These are phyloP conservation scores for Rhizophagus prolifer DNA, from an alignment of 192 early-diverging fungal species.

Conservation along the genomic window DNA sequence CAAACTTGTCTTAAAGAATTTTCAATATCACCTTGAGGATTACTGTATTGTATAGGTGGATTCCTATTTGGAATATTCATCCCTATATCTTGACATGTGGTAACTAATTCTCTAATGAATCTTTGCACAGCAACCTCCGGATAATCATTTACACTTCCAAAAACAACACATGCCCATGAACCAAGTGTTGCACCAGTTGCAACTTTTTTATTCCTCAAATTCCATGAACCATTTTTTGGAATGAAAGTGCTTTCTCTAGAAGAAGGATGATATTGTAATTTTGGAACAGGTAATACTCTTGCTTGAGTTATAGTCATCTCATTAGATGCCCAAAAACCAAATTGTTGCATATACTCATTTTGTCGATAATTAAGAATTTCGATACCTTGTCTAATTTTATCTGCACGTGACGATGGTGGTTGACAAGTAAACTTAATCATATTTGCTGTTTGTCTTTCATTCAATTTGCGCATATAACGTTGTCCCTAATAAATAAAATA, in stretches of 20 bases:
- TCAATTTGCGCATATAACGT: neutral
- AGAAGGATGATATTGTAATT: no score
- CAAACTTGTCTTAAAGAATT: neutral
- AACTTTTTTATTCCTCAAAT: neutral
- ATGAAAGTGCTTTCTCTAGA: neutral
- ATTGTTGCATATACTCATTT: neutral
- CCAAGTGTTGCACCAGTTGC: neutral
- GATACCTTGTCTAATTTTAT: neutral
- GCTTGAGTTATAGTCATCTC: neutral
- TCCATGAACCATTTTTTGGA: neutral
- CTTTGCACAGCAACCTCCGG: neutral
- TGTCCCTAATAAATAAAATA: neutral
- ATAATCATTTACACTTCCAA: neutral
- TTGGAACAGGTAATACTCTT: no score
- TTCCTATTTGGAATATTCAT: slow-evolving; percentile 54
- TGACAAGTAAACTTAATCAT: neutral
- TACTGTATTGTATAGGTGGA: slow-evolving; percentile 61
- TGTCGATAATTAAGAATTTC: neutral
- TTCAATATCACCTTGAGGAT: neutral
- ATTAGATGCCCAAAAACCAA: neutral
- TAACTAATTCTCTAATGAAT: slow-evolving; percentile 75
- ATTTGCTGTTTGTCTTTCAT: neutral
- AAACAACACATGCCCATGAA: neutral
- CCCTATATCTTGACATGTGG: slow-evolving; percentile 69
- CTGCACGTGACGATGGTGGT: no score